Percentiles rank a stretch among this genome's conserved stretches.
phyloP scores from a whole-genome alignment of 495 filamentous ascomycete genomes.

The Thermothielavioides terrestris region DNA sequence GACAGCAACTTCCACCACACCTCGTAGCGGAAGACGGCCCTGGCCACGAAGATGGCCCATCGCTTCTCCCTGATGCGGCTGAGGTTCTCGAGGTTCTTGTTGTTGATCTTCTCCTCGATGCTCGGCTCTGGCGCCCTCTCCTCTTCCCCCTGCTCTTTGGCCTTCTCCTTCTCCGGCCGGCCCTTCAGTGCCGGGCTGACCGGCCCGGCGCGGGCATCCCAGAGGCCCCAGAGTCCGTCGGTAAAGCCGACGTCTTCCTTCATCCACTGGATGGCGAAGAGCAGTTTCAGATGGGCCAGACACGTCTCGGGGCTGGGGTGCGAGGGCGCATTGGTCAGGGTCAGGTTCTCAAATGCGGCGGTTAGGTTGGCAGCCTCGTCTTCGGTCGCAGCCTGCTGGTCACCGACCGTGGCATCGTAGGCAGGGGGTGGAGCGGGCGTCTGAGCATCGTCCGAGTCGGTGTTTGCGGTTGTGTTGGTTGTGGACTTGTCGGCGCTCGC shows the following conservation, averaged over 20 bases:
- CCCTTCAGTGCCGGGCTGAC: constrained; percentile 9
- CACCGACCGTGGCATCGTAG: neutral
- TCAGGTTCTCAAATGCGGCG: constrained; percentile 35
- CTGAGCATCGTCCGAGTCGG: neutral
- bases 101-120: constrained; percentile 14
- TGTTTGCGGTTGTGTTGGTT: no score
- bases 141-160: constrained; percentile 2
- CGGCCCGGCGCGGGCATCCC: constrained; percentile 39
- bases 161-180: constrained; percentile 17
- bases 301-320: constrained; percentile 39
- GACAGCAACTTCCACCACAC: constrained; percentile 51
- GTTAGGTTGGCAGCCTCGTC: constrained; percentile 23
- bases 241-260: constrained; percentile 55
- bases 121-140: constrained; percentile 2
- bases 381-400: neutral
- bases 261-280: constrained; percentile 59
- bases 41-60: constrained; percentile 68
- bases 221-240: constrained; percentile 58
- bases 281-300: constrained; percentile 68
- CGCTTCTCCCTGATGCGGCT: constrained; percentile 63
- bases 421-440: neutral
- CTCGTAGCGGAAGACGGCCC: constrained; percentile 66
- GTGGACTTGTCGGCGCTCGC: no score
- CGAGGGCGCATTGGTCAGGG: constrained; percentile 18
- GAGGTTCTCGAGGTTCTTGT: constrained; percentile 27